A percentile compares a stretch with the other conserved stretches of the same genome.
phyloP scores from a whole-genome alignment of 2,329 filamentous ascomycete genomes.

The Neoarthrinium moseri region DNA sequence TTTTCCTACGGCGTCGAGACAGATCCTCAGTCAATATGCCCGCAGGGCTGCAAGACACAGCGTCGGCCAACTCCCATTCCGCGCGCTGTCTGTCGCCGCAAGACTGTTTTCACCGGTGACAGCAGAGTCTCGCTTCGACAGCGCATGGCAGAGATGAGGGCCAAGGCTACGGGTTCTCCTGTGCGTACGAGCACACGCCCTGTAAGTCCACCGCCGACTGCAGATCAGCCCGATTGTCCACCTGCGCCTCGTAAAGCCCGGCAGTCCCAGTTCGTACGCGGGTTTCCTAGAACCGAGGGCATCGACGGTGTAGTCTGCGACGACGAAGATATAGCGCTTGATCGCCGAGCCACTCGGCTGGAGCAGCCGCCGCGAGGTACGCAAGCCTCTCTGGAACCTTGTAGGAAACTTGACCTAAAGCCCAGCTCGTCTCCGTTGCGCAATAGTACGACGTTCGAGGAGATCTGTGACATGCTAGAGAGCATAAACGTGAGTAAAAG shows the following conservation, averaged over 20 bases:
- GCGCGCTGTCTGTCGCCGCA: not conserved
- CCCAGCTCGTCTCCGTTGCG: slow-evolving; percentile 4
- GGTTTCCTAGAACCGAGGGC: not conserved
- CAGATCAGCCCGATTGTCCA: not conserved
- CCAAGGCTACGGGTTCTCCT: not conserved
- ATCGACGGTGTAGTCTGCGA: not conserved
- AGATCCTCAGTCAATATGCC: no score
- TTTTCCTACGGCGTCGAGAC: no score
- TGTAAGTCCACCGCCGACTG: not conserved
- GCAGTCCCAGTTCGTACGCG: not conserved
- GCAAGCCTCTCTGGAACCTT: no score
- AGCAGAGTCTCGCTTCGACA: not conserved
- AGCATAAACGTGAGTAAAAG: not conserved
- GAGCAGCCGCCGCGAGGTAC: no score
- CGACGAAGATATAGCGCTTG: slow-evolving; percentile 1
- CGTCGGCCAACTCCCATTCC: no score
- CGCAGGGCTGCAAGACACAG: no score
- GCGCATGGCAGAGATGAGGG: not conserved
- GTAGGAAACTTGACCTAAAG: no score
- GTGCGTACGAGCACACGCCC: not conserved
- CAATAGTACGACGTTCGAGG: not conserved
- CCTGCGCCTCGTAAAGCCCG: not conserved
- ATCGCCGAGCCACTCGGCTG: not conserved
- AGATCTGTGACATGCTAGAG: not conserved
- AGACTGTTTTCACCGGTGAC: not conserved